Conservation (phyloP, 441 rosid genomes). For the Erodium texanum region DNA sequence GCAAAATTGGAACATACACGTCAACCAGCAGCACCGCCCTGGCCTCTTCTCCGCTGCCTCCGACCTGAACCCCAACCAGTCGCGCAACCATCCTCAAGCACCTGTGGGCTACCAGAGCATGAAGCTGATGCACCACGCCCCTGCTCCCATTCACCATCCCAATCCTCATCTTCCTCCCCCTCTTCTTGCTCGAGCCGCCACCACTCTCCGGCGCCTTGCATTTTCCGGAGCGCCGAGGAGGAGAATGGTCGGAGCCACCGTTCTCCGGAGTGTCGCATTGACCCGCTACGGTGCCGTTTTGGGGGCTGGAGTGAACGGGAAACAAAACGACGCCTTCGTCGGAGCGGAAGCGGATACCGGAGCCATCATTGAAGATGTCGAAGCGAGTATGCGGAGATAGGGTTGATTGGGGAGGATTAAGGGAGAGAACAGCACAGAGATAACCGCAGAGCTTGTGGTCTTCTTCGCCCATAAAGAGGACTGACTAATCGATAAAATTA, state of each 20-base stretch:
- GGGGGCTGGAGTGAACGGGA: constrained; percentile 12
- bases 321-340: constrained; percentile 38
- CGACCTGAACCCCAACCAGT: constrained; percentile 32
- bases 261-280: too few species aligned
- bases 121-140: constrained; percentile 61
- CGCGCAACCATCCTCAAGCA: constrained; percentile 46
- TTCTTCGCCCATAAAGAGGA: constrained; percentile 5
- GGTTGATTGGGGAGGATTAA: constrained; percentile 18
- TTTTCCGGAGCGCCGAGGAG: too few species aligned
- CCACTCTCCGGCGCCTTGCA: background rate
- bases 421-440: constrained; percentile 45
- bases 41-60: constrained; percentile 17
- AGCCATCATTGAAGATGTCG: constrained; percentile 31
- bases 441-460: constrained; percentile 70
- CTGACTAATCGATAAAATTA: constrained; percentile 17
- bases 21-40: constrained; percentile 67
- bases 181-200: constrained; percentile 11
- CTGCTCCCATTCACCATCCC: constrained; percentile 76
- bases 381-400: constrained; percentile 36
- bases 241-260: too few species aligned
- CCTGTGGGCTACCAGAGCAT: constrained; percentile 39
- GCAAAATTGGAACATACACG: constrained; percentile 48
- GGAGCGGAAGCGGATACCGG: constrained; percentile 35
- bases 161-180: constrained; percentile 30
- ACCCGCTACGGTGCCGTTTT: too few species aligned